Base-by-base conservation (phyloP, 345 rosid genomes). In the Cochlearia excelsa region DNA sequence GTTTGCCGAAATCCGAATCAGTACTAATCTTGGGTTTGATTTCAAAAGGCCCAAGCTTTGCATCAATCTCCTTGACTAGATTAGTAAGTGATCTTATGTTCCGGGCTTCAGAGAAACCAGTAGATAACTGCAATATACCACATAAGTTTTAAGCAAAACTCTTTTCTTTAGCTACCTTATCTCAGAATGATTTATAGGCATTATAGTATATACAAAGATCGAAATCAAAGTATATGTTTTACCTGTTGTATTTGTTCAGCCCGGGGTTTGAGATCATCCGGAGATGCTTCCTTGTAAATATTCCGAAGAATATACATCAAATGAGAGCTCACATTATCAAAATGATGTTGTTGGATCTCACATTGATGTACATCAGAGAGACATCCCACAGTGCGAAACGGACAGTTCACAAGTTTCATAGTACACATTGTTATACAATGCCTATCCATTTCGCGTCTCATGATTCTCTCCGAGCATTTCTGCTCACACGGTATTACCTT, bases 371-470 rank as follows among this genome's bases (percentile, higher is more conserved):
- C 34, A 27, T 76, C 65, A 54, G 82, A 69, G 46, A 75, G 73
- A 74, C 99, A 93, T 27, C 99, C 97, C 49, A 82, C 79, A 9
- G 77, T 64, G 66, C 71, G 86, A 71, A 93, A 88, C 40, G 93
- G 86, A 71, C 99, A 93, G 54, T 79, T 87, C 30, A 79, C 84
- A 54, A 76, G 85, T 82, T 86, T 93, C 97, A 88, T 85, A 5
- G 82, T 83, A 69, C 97, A 92, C 8, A 77, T 75, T 2, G 97
- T 93, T 29, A 93, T 85, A 71, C 99, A 88, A 68, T 88, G 99
- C 63, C 86, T 68, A 67, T 88, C 97, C 99, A 88, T 88, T 16
- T 80, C 91, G 0, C 84, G 91, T 65, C 97, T 80, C 94, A 86
- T 80, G 54, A 88, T 71, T 59, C 57, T 53, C 26, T 73, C 80